Base-by-base conservation (phyloP, 208 protist species). In the Vickermania ingenoplastis region DNA sequence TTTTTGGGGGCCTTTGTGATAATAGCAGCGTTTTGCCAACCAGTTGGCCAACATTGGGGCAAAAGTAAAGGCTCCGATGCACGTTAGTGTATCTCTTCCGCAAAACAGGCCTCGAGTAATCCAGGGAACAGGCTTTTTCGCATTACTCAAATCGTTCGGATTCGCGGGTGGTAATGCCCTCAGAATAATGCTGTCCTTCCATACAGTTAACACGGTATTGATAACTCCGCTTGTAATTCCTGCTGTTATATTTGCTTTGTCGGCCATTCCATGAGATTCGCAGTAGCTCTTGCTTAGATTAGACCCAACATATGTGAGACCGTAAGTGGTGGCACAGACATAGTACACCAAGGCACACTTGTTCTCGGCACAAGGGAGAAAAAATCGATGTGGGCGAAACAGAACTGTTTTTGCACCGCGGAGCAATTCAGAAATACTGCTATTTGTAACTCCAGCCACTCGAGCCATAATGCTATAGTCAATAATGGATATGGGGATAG, bases 391-490 rank as follows among this genome's bases (percentile, higher is more conserved):
- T 1, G 86, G 86, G 0, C 81, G 82, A 30, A 79, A 48, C 3
- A 90, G 57, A 14, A 90, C 55, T 14, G 86, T 93, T 23, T 67
- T 71, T 27, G 80, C 70, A 36, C 86, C 86, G 31, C 73, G 70
- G 26, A 65, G 56, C 3, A 93, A 45, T 63, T 90, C 86, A 36
- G 75, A 67, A 29, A 81, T 61, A 69, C 80, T 90, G 64, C 82
- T 93, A 53, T 86, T 65, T 48, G 86, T 76, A 23, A 85, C 71
- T 17, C 86, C 82, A 3, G 82, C 80, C 21, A 93, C 82, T 41
- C 83, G 77, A 0, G 86, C 74, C 80, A 93, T 93, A 53, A 93
- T 93, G 31, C 80, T 89, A 69, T 93, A 93, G 71, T 93, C 86
- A 58, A 93, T 84, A 60, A 93, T 87, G 26, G 86, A 93, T 55